phyloP scores from a whole-genome alignment of 2,329 filamentous ascomycete species.

The Akanthomyces uredinophilus region DNA sequence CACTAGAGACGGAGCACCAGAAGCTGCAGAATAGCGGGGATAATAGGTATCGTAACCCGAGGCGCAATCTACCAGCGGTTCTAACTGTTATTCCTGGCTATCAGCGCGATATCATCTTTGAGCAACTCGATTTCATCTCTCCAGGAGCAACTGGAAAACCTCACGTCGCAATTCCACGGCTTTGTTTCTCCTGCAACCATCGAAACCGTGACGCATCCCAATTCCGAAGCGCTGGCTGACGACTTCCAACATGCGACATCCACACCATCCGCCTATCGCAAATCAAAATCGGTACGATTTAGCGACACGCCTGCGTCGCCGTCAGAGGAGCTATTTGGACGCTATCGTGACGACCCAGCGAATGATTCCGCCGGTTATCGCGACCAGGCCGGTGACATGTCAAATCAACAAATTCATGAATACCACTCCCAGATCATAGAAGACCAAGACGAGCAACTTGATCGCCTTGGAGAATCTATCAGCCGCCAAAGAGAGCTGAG shows the following conservation, averaged over 20 bases:
- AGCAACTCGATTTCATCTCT: conserved; percentile 63
- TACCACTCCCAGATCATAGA: conserved; percentile 76
- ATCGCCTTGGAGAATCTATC: conserved; percentile 79
- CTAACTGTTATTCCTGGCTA: not conserved
- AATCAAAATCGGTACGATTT: conserved; percentile 79
- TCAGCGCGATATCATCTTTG: conserved; percentile 44
- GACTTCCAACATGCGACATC: conserved; percentile 62
- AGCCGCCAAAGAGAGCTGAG: conserved; percentile 84
- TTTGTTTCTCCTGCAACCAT: conserved; percentile 46
- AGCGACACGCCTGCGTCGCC: conserved; percentile 53
- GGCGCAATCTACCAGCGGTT: not conserved
- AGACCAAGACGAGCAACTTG: conserved; percentile 94
- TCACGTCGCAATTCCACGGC: conserved; percentile 76
- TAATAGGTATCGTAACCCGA: conserved; percentile 43
- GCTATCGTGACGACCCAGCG: conserved; percentile 66
- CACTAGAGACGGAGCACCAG: conserved; percentile 58
- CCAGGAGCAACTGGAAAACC: conserved; percentile 67
- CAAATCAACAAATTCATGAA: conserved; percentile 79
- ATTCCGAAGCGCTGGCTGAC: conserved; percentile 55
- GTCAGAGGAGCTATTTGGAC: conserved; percentile 43
- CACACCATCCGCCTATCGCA: conserved; percentile 26
- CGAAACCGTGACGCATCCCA: conserved; percentile 53
- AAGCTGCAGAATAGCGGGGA: conserved; percentile 61
- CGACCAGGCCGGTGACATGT: conserved; percentile 55
- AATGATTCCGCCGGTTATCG: conserved; percentile 50